Evolutionary conservation across 169 alveolate genomes (phyloP).

Genomic region (Cryptosporidium xiaoi): DNA sequence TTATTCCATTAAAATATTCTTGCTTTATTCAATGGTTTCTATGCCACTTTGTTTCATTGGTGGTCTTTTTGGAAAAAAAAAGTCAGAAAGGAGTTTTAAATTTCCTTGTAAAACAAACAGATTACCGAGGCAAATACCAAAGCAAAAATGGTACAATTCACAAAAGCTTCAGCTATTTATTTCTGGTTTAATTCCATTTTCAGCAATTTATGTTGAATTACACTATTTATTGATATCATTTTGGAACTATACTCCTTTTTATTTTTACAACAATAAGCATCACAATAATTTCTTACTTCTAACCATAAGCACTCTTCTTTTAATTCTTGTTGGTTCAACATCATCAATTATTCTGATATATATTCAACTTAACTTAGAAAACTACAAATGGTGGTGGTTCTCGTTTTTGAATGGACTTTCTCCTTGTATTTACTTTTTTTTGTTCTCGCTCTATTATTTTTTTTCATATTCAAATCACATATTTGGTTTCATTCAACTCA

Average conservation of each 20-base stretch:
- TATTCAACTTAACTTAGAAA: slow-evolving; percentile 64
- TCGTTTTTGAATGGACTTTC: slow-evolving; percentile 55
- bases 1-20: slow-evolving; percentile 28
- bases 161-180: slow-evolving; percentile 43
- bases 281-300: slow-evolving; percentile 41
- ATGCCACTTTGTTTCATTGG: slow-evolving; percentile 67
- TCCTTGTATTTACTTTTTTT: slow-evolving; percentile 58
- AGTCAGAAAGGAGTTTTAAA: slow-evolving; percentile 25
- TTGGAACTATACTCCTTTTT: slow-evolving; percentile 71
- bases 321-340: slow-evolving; percentile 50
- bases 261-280: slow-evolving; percentile 44
- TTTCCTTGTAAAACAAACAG: slow-evolving; percentile 72
- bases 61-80: slow-evolving; percentile 54
- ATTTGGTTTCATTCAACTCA: slow-evolving; percentile 46
- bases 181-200: slow-evolving; percentile 65
- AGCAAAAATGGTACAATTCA: slow-evolving; percentile 72
- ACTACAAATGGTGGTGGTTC: slow-evolving; percentile 75
- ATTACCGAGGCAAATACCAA: slow-evolving; percentile 69
- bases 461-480: slow-evolving; percentile 48
- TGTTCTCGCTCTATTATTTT: slow-evolving; percentile 52
- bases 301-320: slow-evolving; percentile 47
- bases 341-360: slow-evolving; percentile 49
- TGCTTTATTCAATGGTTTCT: slow-evolving; percentile 28
- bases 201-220: slow-evolving; percentile 59
- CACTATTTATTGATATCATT: slow-evolving; percentile 48